phyloP scores from a whole-genome alignment of 768 basidiomycete genomes.

The Boletus insuetus region DNA sequence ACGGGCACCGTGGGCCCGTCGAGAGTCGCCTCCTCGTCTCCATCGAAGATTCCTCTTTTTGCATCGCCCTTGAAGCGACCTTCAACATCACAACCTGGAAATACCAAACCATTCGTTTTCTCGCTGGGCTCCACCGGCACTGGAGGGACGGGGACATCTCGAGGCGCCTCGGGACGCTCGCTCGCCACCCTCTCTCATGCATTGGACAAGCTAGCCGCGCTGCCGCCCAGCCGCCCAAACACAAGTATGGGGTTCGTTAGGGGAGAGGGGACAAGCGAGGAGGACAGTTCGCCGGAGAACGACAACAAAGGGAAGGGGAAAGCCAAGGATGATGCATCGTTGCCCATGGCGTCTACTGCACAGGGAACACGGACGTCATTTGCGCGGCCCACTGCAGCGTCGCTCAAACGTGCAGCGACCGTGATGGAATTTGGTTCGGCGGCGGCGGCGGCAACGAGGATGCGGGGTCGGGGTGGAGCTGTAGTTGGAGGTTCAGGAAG shows the following conservation, averaged over 20 bases:
- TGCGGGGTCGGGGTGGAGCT: slow-evolving; percentile 3
- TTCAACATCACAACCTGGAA: slow-evolving; percentile 5
- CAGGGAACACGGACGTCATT: slow-evolving; percentile 13
- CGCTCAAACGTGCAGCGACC: slow-evolving; percentile 28
- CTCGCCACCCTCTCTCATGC: slow-evolving; percentile 67
- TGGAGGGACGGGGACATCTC: background rate
- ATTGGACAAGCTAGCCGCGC: slow-evolving; percentile 66
- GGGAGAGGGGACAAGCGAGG: slow-evolving; percentile 12
- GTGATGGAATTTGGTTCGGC: slow-evolving; percentile 7
- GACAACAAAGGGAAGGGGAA: slow-evolving; percentile 15
- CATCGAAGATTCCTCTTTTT: slow-evolving; percentile 31
- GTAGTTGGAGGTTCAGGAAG: background rate
- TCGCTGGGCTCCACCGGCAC: slow-evolving; percentile 2
- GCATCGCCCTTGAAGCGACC: slow-evolving; percentile 18
- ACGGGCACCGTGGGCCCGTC: slow-evolving; percentile 9
- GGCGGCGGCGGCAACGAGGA: background rate
- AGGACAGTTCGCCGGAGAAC: background rate
- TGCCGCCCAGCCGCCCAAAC: slow-evolving; percentile 62
- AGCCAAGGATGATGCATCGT: slow-evolving; percentile 22
- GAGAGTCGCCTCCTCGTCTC: slow-evolving; percentile 7
- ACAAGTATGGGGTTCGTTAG: slow-evolving; percentile 68
- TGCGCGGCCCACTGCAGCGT: slow-evolving; percentile 31
- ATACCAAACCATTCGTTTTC: slow-evolving; percentile 1
- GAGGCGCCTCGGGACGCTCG: slow-evolving; percentile 32
- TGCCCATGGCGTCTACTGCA: slow-evolving; percentile 4